Conservation (phyloP, 106 monocot genomes). For the Triglochin maritima region DNA sequence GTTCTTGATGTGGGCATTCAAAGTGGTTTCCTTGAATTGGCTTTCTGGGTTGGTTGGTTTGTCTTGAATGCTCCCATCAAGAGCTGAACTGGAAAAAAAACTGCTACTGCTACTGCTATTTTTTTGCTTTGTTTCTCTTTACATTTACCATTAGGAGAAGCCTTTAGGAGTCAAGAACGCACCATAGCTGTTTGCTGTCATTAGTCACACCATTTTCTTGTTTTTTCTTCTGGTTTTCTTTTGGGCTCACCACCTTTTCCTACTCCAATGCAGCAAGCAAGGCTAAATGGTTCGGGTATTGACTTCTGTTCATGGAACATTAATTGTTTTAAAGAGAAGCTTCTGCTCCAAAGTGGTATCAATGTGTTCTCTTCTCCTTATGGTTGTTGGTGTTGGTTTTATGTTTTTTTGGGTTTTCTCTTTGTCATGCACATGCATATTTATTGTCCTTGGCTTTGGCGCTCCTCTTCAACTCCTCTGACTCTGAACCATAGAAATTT, state of each 20-base stretch:
- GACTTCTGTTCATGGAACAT: constrained; percentile 49
- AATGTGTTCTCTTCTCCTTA: background rate
- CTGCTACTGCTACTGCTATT: constrained; percentile 17
- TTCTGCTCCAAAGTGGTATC: background rate
- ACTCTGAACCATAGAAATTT: background rate
- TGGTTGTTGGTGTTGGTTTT: too few species aligned
- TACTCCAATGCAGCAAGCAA: constrained; percentile 10
- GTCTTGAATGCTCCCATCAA: constrained; percentile 38
- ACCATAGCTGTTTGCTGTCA: constrained; percentile 52
- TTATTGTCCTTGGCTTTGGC: background rate
- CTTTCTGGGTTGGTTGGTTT: constrained; percentile 28
- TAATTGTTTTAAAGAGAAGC: constrained; percentile 13
- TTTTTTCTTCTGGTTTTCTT: background rate
- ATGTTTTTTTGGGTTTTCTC: background rate
- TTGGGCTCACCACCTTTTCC: background rate
- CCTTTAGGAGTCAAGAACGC: constrained; percentile 84
- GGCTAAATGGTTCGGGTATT: constrained; percentile 84
- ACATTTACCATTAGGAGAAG: constrained; percentile 2
- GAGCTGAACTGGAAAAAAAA: constrained; percentile 17
- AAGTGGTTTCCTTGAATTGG: constrained; percentile 11
- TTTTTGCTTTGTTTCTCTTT: constrained; percentile 2
- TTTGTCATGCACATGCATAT: constrained; percentile 3
- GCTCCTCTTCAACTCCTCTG: background rate
- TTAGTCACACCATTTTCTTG: background rate
- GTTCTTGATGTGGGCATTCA: constrained; percentile 43